These are phyloP conservation scores for Beta corolliflora DNA, from an alignment of 179 eudicot species.

Conservation along the genomic window DNA sequence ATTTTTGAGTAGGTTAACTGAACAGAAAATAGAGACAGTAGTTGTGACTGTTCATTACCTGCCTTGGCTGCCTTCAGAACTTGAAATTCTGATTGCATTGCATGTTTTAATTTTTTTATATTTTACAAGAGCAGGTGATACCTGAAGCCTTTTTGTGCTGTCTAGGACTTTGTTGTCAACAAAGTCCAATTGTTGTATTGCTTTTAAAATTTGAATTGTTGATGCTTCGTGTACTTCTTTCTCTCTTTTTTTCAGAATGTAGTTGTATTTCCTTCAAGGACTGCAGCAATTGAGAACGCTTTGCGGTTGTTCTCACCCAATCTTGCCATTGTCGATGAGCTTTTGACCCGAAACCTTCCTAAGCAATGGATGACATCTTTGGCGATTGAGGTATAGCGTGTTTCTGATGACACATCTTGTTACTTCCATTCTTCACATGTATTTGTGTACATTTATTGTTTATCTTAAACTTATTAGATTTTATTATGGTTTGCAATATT, in stretches of 20 bases:
- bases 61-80: neutral
- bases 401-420: slow-evolving; percentile 9
- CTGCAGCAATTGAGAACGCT: slow-evolving; percentile 87
- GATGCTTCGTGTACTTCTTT: slow-evolving; percentile 17
- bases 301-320: slow-evolving; percentile 81
- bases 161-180: neutral
- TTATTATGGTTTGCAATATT: neutral
- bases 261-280: slow-evolving; percentile 92
- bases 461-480: neutral
- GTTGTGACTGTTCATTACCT: neutral
- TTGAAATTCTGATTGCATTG: neutral
- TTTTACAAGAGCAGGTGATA: neutral
- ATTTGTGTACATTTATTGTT: neutral
- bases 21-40: neutral
- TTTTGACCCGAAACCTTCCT: slow-evolving; percentile 72
- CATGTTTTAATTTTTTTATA: neutral
- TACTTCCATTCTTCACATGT: neutral
- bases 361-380: slow-evolving; percentile 91
- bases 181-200: too few relatives aligned
- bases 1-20: neutral
- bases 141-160: neutral
- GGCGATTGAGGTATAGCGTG: slow-evolving; percentile 60
- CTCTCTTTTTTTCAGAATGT: slow-evolving; percentile 58
- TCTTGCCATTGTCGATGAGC: slow-evolving; percentile 97
- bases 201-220: neutral